Evolutionary conservation across 2,329 filamentous ascomycete species (phyloP).

Genomic region (Talaromyces sp.): DNA sequence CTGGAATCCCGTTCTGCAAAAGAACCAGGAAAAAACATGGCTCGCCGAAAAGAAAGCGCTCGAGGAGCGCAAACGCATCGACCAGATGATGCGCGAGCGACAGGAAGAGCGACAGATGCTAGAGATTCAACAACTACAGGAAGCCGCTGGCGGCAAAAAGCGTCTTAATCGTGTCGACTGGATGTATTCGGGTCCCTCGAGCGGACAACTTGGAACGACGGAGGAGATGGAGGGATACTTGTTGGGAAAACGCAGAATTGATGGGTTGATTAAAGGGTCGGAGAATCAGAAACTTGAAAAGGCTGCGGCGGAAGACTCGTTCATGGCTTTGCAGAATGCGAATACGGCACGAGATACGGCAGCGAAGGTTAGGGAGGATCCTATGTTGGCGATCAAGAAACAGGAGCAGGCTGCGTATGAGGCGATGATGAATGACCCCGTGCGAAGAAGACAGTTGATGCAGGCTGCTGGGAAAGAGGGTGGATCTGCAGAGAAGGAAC

Average conservation of each 20-base stretch:
- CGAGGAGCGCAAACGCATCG: conserved; percentile 90
- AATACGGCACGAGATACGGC: conserved; percentile 78
- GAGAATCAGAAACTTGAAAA: conserved; percentile 82
- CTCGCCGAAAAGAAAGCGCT: conserved; percentile 89
- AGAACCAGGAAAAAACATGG: conserved; percentile 88
- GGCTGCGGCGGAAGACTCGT: conserved; percentile 61
- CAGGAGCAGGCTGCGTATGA: conserved; percentile 82
- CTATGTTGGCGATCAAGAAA: conserved; percentile 87
- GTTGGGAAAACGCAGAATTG: conserved; percentile 87
- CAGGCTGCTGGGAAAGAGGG: conserved; percentile 46
- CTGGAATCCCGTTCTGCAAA: conserved; percentile 88
- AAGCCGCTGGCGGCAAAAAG: conserved; percentile 80
- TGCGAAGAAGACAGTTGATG: conserved; percentile 57
- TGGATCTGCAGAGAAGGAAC: conserved; percentile 39
- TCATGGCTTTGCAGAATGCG: conserved; percentile 61
- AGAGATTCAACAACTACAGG: conserved; percentile 85
- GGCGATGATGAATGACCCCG: conserved; percentile 47
- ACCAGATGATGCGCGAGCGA: conserved; percentile 87
- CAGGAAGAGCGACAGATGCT: conserved; percentile 91
- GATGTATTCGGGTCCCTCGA: conserved; percentile 92
- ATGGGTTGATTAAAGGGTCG: conserved; percentile 77
- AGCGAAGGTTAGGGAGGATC: conserved; percentile 84
- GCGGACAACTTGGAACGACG: conserved; percentile 64
- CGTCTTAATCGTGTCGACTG: conserved; percentile 85
- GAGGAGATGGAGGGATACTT: conserved; percentile 95